Evolutionary conservation across 139 green algal genomes (phyloP).

Genomic region (Picochlorum sp.): DNA sequence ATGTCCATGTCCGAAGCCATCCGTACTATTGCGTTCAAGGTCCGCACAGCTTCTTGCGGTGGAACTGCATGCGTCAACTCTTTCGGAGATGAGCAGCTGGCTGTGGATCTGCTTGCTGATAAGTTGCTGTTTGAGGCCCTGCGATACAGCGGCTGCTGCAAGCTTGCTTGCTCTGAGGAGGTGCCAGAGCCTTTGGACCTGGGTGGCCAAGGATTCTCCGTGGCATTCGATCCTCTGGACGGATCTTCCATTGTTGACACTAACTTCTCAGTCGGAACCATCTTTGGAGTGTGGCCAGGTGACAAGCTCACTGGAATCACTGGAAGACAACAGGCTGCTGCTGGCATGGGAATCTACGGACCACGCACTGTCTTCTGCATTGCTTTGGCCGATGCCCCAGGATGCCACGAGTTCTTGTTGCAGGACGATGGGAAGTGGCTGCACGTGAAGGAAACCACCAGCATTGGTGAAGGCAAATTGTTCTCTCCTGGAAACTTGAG

Average conservation of each 20-base stretch:
- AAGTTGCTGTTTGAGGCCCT: constrained; percentile 90
- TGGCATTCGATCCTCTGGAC: constrained; percentile 91
- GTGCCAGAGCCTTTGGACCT: constrained; percentile 82
- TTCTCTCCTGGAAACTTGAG: constrained; percentile 92
- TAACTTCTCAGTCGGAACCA: constrained; percentile 92
- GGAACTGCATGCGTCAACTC: constrained; percentile 83
- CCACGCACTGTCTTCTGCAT: constrained; percentile 85
- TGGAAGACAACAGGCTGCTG: constrained; percentile 67
- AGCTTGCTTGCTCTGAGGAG: constrained; percentile 88
- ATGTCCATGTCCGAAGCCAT: constrained; percentile 83
- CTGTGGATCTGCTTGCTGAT: constrained; percentile 86
- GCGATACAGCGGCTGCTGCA: constrained; percentile 68
- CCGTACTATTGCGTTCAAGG: constrained; percentile 91
- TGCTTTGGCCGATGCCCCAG: constrained; percentile 73
- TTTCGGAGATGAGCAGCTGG: constrained; percentile 92
- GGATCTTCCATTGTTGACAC: constrained; percentile 92
- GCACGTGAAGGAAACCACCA: constrained; percentile 87
- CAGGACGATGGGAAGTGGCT: constrained; percentile 94
- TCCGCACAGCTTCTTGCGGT: constrained; percentile 79
- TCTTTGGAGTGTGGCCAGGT: constrained; percentile 89
- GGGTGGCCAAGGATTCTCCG: constrained; percentile 67
- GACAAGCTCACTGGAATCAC: constrained; percentile 68
- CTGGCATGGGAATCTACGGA: constrained; percentile 85
- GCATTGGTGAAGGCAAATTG: constrained; percentile 91
- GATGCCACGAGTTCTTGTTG: constrained; percentile 91